Evolutionary conservation across 2,329 filamentous ascomycete species (phyloP), one percentile per base, ranked within the genome.

Genomic region (Teratosphaeria epicoccoides): DNA sequence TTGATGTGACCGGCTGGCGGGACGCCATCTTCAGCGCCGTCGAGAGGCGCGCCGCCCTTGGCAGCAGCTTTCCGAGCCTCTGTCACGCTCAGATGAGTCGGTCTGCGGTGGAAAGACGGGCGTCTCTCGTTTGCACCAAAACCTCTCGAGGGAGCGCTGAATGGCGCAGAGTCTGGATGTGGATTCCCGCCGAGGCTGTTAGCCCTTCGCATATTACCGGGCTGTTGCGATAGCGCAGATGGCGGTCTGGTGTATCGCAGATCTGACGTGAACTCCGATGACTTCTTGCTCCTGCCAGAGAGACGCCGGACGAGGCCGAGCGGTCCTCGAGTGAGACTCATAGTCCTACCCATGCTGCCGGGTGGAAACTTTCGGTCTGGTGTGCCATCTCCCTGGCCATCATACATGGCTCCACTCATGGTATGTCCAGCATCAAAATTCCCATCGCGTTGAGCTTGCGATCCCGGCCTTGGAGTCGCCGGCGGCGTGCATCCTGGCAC

Each of bases 401-500:
- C 37, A 25, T 22, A 22, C 17, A 23, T 26, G 40, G 28, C 29
- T 9, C 48, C 37, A 6, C 24, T 23, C 14, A 43, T 40, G 9
- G 29, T 37, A 28, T 33, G 33, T 17, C 53, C 58, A 40, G 6
- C n/a, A 17, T 40, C 33, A 20, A 40, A 17, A 40, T 17, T 58
- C 12, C 47, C 54, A 22, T 43, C 46, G 2, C 52, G 48, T 14
- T 49, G 47, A n/a, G 26, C 51, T 47, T 45, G 29, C n/a, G 47
- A 50, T 17, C 58, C 55, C 24, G 63, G 60, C 24, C 74, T 77
- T 2, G 87, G 88, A 1, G 85, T 83, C 2, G 78, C 76, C 0
- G 82, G 80, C 11, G 89, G 89, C 1, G 87, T 94, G 28, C 72
- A 74, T 2, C 87, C 88, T 1, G 90, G 89, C 9, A 81, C 75